A percentile compares a stretch with the other conserved stretches of the same genome.
phyloP scores from a whole-genome alignment of 345 rosid species.

The Noccaea bulbosa region DNA sequence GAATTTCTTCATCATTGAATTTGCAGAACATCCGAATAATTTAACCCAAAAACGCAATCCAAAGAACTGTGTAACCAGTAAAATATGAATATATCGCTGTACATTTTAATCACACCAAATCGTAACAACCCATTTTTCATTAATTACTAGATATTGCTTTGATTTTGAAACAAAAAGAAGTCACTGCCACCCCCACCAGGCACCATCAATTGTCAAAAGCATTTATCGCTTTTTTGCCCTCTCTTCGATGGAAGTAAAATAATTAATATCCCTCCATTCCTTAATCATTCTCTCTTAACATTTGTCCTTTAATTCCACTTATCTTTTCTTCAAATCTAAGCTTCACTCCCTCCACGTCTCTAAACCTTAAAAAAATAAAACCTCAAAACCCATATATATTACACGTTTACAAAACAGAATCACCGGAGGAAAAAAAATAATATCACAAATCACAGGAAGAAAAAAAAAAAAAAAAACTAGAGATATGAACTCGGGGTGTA shows the following conservation, averaged over 20 bases:
- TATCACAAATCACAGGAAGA: background rate
- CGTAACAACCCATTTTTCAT: conserved; percentile 27
- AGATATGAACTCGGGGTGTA: conserved; percentile 70
- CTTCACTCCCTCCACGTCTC: conserved; percentile 41
- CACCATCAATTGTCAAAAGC: conserved; percentile 24
- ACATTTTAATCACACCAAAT: conserved; percentile 33
- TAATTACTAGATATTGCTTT: conserved; percentile 26
- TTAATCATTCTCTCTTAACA: conserved; percentile 26
- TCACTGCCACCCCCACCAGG: conserved; percentile 20
- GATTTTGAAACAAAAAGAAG: conserved; percentile 23
- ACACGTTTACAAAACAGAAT: conserved; percentile 20
- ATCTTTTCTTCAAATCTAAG: conserved; percentile 71
- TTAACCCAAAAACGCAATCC: too few species aligned
- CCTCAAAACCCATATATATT: conserved; percentile 20
- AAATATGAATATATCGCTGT: too few species aligned
- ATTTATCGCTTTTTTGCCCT: background rate
- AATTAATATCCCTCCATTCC: conserved; percentile 8
- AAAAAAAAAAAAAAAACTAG: background rate
- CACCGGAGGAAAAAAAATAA: background rate
- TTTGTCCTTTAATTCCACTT: conserved; percentile 26
- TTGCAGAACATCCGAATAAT: too few species aligned
- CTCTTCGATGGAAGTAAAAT: conserved; percentile 14
- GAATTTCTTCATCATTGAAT: too few species aligned
- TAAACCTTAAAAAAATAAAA: conserved; percentile 6
- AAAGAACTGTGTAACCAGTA: too few species aligned